phyloP scores from a whole-genome alignment of 768 basidiomycete genomes.

The Strobilomyces confusus region DNA sequence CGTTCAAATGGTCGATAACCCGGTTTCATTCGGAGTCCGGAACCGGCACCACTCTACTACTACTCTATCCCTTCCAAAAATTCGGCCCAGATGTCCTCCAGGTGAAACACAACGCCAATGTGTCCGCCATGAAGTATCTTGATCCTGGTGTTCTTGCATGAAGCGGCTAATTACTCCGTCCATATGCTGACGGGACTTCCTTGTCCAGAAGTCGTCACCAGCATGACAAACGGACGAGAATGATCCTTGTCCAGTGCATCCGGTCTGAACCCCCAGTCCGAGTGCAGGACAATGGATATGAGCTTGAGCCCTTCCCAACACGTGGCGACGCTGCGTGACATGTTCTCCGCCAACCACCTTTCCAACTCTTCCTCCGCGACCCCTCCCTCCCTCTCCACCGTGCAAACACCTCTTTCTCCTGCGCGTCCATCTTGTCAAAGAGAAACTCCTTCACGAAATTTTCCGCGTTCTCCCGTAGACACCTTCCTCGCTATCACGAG shows the following conservation, averaged over 20 bases:
- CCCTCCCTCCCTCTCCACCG: constrained; percentile 41
- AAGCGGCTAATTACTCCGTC: constrained; percentile 45
- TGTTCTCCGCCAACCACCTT: constrained; percentile 37
- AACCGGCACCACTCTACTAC: too few relatives aligned
- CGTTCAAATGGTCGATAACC: too few relatives aligned
- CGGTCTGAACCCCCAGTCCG: constrained; percentile 49
- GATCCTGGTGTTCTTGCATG: constrained; percentile 42
- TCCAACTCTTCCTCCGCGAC: constrained; percentile 42
- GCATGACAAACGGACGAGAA: constrained; percentile 40
- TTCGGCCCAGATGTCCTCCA: too few relatives aligned
- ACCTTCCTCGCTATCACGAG: constrained; percentile 34
- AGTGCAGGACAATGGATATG: constrained; percentile 39
- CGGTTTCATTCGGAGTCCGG: too few relatives aligned
- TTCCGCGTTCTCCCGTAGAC: constrained; percentile 39
- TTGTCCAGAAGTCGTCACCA: constrained; percentile 41
- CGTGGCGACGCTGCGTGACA: constrained; percentile 43
- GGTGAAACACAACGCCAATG: too few relatives aligned
- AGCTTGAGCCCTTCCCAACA: constrained; percentile 53
- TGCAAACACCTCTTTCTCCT: constrained; percentile 30
- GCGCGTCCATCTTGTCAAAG: constrained; percentile 41
- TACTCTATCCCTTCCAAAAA: too few relatives aligned
- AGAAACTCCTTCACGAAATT: constrained; percentile 35
- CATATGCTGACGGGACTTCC: constrained; percentile 38
- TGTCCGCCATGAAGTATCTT: constrained; percentile 47
- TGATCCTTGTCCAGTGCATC: constrained; percentile 43